phyloP scores from a whole-genome alignment of 352 stramenopile species.

The Phytophthora brassicae region DNA sequence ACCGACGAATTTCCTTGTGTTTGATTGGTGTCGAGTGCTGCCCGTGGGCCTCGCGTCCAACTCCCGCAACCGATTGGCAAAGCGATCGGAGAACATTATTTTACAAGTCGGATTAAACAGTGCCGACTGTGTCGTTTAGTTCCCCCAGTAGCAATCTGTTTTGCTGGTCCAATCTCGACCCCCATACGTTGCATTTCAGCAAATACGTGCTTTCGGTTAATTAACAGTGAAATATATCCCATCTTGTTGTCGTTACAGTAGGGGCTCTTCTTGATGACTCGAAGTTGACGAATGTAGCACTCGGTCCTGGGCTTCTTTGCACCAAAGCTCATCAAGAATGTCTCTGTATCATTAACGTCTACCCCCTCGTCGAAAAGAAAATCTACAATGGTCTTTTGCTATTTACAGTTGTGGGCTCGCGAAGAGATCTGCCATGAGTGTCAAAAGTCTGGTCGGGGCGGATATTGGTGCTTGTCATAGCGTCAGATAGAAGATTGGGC shows the following conservation, averaged over 20 bases:
- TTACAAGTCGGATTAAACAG: constrained; percentile 3
- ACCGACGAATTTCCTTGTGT: background rate
- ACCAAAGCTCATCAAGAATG: background rate
- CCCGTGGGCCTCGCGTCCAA: background rate
- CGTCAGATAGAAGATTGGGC: no score
- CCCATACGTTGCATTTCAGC: background rate
- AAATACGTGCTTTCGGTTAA: constrained; percentile 1
- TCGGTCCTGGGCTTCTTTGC: background rate
- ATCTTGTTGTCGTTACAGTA: constrained; percentile 6
- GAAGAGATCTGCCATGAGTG: no score
- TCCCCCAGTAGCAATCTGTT: background rate
- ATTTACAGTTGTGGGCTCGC: no score
- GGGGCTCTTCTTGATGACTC: constrained; percentile 2
- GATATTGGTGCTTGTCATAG: no score
- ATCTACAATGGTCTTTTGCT: background rate
- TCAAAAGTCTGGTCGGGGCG: no score
- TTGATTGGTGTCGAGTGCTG: background rate
- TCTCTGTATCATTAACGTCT: background rate
- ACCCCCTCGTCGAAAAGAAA: background rate
- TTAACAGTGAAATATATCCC: background rate
- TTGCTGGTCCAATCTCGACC: background rate
- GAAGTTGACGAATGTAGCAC: constrained; percentile 1
- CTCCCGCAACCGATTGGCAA: background rate
- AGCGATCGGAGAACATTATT: constrained; percentile 4
- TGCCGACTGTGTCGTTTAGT: background rate